Evolutionary conservation across 2,329 filamentous ascomycete genomes (phyloP), one percentile per base, ranked within the genome.

Genomic region (Shiraia bambusicola): DNA sequence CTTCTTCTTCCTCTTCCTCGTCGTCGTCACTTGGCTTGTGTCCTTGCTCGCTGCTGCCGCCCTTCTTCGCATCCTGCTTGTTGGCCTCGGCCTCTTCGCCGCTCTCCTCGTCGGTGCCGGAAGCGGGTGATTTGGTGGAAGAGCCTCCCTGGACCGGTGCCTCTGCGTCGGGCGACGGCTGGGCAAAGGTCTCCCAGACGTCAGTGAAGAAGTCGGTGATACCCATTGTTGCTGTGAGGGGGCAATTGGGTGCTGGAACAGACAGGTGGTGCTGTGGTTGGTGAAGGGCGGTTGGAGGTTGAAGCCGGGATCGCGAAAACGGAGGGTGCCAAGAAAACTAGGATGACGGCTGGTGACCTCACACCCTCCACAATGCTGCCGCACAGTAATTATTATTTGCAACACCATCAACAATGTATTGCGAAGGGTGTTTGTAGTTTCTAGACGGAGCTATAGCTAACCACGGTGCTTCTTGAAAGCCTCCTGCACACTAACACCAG

Each of bases 1-100:
- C 88, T 46, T 91, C 87, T 14, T 89, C 85, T 26, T 86, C 84
- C 30, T 86, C 85, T 30, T 84, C 78, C 30, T 76, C 79, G 14
- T 72, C 72, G 31, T 73, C 74, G 34, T 42, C 42, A 34, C 72
- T 74, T 11, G 73, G 69, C 40, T 73, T 72, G 39, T 75, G 72
- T 48, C 79, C 76, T 33, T 73, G 73, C 50, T 75, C 73, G 43
- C 69, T 48, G 60, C 68, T 54, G 65, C 47, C 69, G 36, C 68
- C 57, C 47, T 61, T 66, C 52, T 64, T 62, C 42, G 62, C 59
- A 42, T 72, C 69, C 50, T 63, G 52, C 65, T 70, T 69, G 57
- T 74, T 74, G 49, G 58, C 69, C 38, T 73, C 69, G 37, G 61
- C 61, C 61, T 74, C 72, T 7, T 61, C 61, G 41, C 42, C 47